Evolutionary conservation across 2,329 filamentous ascomycete species (phyloP).

Genomic region (Diaporthe humulicola): DNA sequence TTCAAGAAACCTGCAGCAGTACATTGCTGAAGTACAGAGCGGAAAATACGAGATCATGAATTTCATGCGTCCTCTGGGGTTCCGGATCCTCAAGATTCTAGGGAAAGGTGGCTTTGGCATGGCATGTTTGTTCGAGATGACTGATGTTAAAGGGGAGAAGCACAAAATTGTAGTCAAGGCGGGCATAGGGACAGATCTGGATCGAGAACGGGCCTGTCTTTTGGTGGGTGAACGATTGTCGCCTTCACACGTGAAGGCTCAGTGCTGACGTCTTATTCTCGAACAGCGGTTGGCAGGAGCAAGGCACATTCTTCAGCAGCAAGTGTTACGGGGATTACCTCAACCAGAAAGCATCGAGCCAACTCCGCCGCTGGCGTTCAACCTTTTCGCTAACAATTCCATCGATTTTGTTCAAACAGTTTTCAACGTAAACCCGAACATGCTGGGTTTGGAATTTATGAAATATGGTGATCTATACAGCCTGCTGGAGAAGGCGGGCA

Average conservation of each 20-base stretch:
- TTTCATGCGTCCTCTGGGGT: conserved; percentile 21
- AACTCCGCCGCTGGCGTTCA: background rate
- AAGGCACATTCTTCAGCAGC: conserved; percentile 26
- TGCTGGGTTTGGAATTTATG: conserved; percentile 30
- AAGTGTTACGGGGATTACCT: background rate
- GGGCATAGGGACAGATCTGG: background rate
- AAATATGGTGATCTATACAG: conserved; percentile 20
- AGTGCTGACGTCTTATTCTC: background rate
- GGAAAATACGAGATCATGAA: conserved; percentile 1
- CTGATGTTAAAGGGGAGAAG: background rate
- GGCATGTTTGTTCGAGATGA: conserved; percentile 32
- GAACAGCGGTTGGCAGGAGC: conserved; percentile 10
- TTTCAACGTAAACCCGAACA: background rate
- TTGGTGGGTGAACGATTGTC: background rate
- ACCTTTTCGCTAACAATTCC: background rate
- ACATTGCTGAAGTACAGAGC: background rate
- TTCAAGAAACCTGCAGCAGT: background rate
- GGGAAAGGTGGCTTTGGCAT: conserved; percentile 20
- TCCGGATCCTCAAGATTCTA: conserved; percentile 16
- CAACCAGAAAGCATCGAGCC: conserved; percentile 2
- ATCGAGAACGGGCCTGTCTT: background rate
- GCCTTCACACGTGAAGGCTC: background rate
- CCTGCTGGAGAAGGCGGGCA: background rate
- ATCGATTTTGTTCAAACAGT: background rate
- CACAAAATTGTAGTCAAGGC: conserved; percentile 26